Conservation (phyloP, 306 rosid species). For the Cicer bijugum region DNA sequence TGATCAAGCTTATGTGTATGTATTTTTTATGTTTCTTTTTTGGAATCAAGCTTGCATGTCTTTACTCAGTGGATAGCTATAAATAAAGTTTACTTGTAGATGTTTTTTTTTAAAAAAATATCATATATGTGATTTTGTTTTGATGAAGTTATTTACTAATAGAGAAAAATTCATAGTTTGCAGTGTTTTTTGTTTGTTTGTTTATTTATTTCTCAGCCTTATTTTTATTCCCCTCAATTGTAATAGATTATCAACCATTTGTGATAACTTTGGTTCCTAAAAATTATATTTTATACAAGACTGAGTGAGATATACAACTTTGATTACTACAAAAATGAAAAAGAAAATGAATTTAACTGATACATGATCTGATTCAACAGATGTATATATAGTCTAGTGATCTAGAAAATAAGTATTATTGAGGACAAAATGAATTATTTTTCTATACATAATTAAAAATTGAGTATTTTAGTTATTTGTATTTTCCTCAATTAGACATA, state of each 20-base stretch:
- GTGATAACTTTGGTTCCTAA: neutral
- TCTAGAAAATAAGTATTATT: conserved; percentile 19
- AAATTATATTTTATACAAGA: neutral
- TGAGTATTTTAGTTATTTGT: neutral
- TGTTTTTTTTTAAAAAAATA: neutral
- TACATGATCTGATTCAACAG: conserved; percentile 13
- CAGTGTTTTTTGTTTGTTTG: neutral
- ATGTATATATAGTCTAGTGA: neutral
- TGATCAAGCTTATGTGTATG: neutral
- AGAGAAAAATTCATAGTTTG: neutral
- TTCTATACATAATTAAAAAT: conserved; percentile 7
- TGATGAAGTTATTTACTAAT: neutral
- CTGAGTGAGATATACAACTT: neutral
- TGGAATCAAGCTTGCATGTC: conserved; percentile 27
- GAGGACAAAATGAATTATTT: neutral
- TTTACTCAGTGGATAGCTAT: conserved; percentile 30
- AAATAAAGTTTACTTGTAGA: neutral
- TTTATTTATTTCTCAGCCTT: neutral
- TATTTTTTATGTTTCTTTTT: neutral
- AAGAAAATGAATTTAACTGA: conserved; percentile 21
- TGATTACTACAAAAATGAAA: neutral
- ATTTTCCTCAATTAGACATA: neutral
- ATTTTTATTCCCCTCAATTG: neutral
- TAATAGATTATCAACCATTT: neutral
- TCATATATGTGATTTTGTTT: neutral